Percentiles rank a stretch among this genome's conserved stretches.
These are phyloP conservation scores for Fusarium sp. DNA, from an alignment of 2,329 filamentous ascomycete species.

Conservation along the genomic window DNA sequence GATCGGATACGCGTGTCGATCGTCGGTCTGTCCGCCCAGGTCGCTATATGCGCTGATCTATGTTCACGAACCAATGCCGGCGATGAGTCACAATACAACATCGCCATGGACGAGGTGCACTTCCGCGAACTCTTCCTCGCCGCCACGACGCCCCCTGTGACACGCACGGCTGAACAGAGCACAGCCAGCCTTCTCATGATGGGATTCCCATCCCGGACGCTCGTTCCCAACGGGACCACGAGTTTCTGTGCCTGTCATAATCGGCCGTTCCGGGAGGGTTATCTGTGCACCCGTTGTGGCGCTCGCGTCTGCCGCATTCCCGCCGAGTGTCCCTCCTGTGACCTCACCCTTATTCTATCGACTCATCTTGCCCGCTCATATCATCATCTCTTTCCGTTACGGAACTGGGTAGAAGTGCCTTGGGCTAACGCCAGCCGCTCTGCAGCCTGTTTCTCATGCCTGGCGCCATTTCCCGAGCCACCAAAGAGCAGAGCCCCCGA, in stretches of 20 bases:
- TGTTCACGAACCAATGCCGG: slow-evolving; percentile 88
- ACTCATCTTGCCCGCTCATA: slow-evolving; percentile 95
- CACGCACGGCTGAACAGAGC: slow-evolving; percentile 70
- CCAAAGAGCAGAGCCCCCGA: slow-evolving; percentile 40
- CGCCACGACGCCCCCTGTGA: slow-evolving; percentile 88
- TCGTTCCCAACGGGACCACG: slow-evolving; percentile 71
- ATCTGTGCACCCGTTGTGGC: slow-evolving; percentile 88
- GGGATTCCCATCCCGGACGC: slow-evolving; percentile 91
- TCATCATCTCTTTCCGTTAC: slow-evolving; percentile 89
- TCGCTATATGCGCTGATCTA: slow-evolving; percentile 91
- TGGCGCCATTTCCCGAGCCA: slow-evolving; percentile 73
- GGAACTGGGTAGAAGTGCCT: slow-evolving; percentile 89
- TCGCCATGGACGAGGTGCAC: slow-evolving; percentile 81
- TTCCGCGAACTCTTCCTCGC: slow-evolving; percentile 90
- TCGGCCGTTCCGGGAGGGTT: slow-evolving; percentile 83
- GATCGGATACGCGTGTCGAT: slow-evolving; percentile 90
- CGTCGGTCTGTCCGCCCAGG: slow-evolving; percentile 89
- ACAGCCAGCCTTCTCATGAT: slow-evolving; percentile 86
- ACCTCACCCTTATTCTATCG: slow-evolving; percentile 90
- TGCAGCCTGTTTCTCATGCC: slow-evolving; percentile 81
- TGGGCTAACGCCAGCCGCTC: slow-evolving; percentile 77
- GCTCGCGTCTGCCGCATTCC: slow-evolving; percentile 91
- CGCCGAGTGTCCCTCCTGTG: slow-evolving; percentile 89
- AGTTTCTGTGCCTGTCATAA: slow-evolving; percentile 94
- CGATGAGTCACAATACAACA: slow-evolving; percentile 79